Percentiles rank a stretch among this genome's conserved stretches.
Conservation (phyloP, 23 red algal genomes). For the Agarophyton chilense region DNA sequence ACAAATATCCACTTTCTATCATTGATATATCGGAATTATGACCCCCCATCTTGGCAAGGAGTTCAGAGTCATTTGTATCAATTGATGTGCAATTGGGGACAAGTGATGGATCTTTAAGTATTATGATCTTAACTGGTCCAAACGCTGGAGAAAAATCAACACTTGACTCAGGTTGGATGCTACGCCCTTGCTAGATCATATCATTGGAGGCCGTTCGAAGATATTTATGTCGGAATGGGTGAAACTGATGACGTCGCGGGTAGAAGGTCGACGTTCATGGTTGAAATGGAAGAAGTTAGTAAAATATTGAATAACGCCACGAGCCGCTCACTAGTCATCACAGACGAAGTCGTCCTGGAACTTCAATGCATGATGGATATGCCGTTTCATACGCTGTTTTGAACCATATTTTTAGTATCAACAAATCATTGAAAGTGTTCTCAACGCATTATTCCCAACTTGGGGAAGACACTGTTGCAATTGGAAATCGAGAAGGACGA, state of each 20-base stretch:
- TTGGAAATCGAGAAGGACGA: background rate
- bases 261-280: slow-evolving; percentile 92
- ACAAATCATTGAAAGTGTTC: slow-evolving; percentile 84
- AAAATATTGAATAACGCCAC: slow-evolving; percentile 81
- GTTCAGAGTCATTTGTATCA: no score
- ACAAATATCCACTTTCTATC: no score
- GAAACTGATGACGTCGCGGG: slow-evolving; percentile 84
- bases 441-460: slow-evolving; percentile 92
- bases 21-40: no score
- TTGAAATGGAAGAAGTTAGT: slow-evolving; percentile 96
- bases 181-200: slow-evolving; percentile 83
- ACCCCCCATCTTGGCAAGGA: no score
- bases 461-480: slow-evolving; percentile 37
- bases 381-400: slow-evolving; percentile 83
- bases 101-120: no score
- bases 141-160: slow-evolving; percentile 96
- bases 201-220: slow-evolving; percentile 60
- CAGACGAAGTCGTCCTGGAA: slow-evolving; percentile 94
- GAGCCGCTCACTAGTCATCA: no score
- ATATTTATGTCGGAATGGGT: slow-evolving; percentile 92
- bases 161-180: slow-evolving; percentile 93
- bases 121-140: no score
- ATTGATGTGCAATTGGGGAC: no score
- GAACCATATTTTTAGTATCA: slow-evolving; percentile 57
- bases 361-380: slow-evolving; percentile 95